These are phyloP conservation scores for Benincasa hispida DNA, from an alignment of 306 rosid genomes.

Conservation along the genomic window DNA sequence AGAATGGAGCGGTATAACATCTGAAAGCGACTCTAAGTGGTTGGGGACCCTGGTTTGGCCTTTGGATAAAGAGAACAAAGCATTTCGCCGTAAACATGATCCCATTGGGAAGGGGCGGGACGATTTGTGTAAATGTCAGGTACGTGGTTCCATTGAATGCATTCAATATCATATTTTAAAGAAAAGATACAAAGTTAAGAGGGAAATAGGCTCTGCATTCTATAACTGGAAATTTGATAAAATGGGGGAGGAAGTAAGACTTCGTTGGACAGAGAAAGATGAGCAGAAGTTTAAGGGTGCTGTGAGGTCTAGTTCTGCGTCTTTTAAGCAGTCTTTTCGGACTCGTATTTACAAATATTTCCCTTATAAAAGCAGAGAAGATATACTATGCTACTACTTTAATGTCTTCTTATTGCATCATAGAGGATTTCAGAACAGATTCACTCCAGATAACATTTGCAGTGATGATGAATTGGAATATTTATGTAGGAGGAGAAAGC, in stretches of 20 bases:
- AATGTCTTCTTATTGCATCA: conserved; percentile 69
- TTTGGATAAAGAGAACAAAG: conserved; percentile 14
- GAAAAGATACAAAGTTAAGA: conserved; percentile 43
- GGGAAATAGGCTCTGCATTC: conserved; percentile 59
- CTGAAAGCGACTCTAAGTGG: conserved; percentile 65
- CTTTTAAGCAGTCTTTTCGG: conserved; percentile 34
- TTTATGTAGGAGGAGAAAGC: conserved; percentile 16
- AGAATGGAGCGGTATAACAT: conserved; percentile 41
- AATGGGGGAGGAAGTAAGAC: conserved; percentile 53
- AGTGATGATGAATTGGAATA: conserved; percentile 58
- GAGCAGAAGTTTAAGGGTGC: conserved; percentile 39
- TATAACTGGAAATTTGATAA: conserved; percentile 40
- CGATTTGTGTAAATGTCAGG: conserved; percentile 55
- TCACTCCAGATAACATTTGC: conserved; percentile 38
- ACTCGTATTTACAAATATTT: conserved; percentile 29
- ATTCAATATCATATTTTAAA: conserved; percentile 51
- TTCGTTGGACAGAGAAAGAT: conserved; percentile 45
- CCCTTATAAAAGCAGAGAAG: conserved; percentile 48
- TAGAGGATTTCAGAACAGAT: conserved; percentile 64
- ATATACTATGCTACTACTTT: conserved; percentile 74
- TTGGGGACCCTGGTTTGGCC: conserved; percentile 68
- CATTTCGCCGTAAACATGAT: conserved; percentile 47
- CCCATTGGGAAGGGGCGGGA: conserved; percentile 82
- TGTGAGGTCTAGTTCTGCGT: conserved; percentile 27
- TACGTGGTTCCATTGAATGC: conserved; percentile 49